Evolutionary conservation across 495 filamentous ascomycete genomes (phyloP), one percentile per base, ranked within the genome.

Genomic region (Hypoxylon cercidicola): DNA sequence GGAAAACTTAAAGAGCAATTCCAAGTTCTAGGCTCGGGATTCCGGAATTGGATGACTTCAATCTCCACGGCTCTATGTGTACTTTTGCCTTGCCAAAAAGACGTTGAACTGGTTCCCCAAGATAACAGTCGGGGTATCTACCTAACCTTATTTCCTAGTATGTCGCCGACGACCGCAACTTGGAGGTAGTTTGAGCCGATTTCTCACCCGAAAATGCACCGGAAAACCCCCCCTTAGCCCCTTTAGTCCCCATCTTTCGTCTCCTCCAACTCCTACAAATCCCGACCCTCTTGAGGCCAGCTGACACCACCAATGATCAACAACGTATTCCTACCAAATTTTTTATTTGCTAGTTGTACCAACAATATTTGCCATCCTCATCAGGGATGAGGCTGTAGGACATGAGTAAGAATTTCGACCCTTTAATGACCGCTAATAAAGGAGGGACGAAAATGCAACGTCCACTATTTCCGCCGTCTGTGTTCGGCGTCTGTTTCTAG

Each of bases 191-290:
- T 46, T 44, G 52, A 56, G 53, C 30, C 52, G 34, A 45, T 54
- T 48, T 67, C 18, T 5, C 46, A 32, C 35, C 45, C 71, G 68
- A 73, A 71, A 71, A 73, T 64, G 28, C 41, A 37, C 53, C 71
- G 68, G 71, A 68, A 51, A 13, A n/a, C n/a, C 30, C 30, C 30
- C 30, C 30, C 8, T 32, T 32, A 32, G 30, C 30, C 30, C 30
- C 25, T 7, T 28, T 3, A 28, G 54, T 37, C 65, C 13, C 65
- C 49, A 55, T 59, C 50, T 55, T 46, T 59, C 58, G 55, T 61
- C 45, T 46, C 56, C 25, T 20, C 50, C 18, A 48, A 16, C 50
- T 54, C 71, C 71, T 73, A 34, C 40, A 69, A 66, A 69, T 71
- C 65, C 71, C 68, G 71, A 68, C 39, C 53, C 64, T 62, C 40